A percentile compares a stretch with the other conserved stretches of the same genome.
phyloP scores from a whole-genome alignment of 148 eudicot genomes.

The Chenopodium suecicum region DNA sequence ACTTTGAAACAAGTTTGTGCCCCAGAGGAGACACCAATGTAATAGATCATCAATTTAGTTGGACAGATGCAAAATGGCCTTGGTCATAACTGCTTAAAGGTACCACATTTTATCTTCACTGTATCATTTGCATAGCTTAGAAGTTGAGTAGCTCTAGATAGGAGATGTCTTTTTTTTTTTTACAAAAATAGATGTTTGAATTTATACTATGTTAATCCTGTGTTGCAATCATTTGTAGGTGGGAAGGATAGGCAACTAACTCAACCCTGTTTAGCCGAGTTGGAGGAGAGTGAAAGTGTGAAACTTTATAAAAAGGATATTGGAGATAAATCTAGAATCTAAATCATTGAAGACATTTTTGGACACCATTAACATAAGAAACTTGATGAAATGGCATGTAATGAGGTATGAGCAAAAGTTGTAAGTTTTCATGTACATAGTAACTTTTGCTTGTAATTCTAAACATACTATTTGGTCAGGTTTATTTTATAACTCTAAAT shows the following conservation, averaged over 20 bases:
- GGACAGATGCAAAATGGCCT: slow-evolving; percentile 96
- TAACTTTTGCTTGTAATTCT: not conserved
- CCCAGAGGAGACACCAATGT: slow-evolving; percentile 8
- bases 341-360: not conserved
- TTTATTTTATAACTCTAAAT: not conserved
- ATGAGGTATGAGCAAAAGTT: not conserved
- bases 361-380: not conserved
- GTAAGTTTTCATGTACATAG: not conserved
- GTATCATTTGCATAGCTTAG: not conserved
- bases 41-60: slow-evolving; percentile 43
- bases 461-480: not conserved
- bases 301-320: not conserved
- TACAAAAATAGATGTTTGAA: not conserved
- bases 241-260: not conserved
- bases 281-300: not conserved
- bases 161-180: not conserved
- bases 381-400: not conserved
- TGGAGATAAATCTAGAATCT: not conserved
- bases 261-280: not conserved
- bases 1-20: slow-evolving; percentile 24
- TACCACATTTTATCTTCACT: not conserved
- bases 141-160: not conserved
- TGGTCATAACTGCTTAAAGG: slow-evolving; percentile 46
- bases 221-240: not conserved
- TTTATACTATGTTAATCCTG: not conserved